Evolutionary conservation across 257 asterid species (phyloP).

Genomic region (Cynanchum wilfordii): DNA sequence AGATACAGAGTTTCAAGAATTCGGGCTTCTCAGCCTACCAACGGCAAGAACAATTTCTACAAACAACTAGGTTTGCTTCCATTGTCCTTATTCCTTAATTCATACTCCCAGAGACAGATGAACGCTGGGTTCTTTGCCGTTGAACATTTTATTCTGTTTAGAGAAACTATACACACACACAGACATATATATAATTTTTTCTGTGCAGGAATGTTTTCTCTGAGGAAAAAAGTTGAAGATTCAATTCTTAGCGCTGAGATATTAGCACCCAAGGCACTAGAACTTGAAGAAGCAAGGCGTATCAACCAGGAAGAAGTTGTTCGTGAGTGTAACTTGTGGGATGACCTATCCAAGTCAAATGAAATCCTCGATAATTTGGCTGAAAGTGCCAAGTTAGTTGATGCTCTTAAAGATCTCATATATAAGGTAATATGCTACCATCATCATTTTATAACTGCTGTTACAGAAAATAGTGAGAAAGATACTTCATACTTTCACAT

Average conservation of each 20-base stretch:
- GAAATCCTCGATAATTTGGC: slow-evolving; percentile 57
- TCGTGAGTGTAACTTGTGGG: slow-evolving; percentile 63
- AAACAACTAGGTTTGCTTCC: slow-evolving; percentile 52
- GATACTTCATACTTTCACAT: not conserved
- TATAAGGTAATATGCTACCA: slow-evolving; percentile 42
- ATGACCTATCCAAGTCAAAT: slow-evolving; percentile 54
- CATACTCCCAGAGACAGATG: not conserved
- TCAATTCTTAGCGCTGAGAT: slow-evolving; percentile 76
- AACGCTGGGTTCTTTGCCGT: not conserved
- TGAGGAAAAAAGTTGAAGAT: slow-evolving; percentile 71
- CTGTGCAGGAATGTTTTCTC: slow-evolving; percentile 54
- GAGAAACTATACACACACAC: not conserved
- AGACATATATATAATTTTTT: not conserved
- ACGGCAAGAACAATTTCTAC: slow-evolving; percentile 53
- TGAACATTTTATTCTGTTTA: not conserved
- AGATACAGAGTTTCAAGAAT: slow-evolving; percentile 17
- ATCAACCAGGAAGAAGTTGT: slow-evolving; percentile 51
- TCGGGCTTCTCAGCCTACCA: slow-evolving; percentile 49
- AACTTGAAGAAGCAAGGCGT: slow-evolving; percentile 57
- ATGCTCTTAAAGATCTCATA: slow-evolving; percentile 58
- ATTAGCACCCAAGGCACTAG: slow-evolving; percentile 59
- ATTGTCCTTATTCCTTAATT: slow-evolving; percentile 1
- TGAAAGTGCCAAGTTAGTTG: slow-evolving; percentile 61
- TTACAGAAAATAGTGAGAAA: not conserved
- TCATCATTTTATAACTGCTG: not conserved